Evolutionary conservation across 768 basidiomycete species (phyloP).

Genomic region (Porpolomopsis calyptriformis): DNA sequence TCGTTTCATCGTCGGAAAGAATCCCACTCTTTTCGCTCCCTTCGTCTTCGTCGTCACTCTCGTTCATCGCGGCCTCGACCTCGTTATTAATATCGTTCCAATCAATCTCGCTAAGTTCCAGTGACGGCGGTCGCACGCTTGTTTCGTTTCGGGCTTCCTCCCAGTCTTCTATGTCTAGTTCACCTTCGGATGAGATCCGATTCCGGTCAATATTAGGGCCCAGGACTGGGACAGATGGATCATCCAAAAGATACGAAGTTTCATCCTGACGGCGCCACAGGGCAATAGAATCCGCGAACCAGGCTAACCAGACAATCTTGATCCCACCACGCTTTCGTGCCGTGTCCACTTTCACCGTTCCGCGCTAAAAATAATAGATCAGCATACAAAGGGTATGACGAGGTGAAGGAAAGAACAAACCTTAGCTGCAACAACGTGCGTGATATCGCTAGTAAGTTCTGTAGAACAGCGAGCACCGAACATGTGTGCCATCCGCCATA

Average conservation of each 20-base stretch:
- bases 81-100: slow-evolving; percentile 83
- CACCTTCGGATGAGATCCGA: slow-evolving; percentile 54
- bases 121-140: slow-evolving; percentile 20
- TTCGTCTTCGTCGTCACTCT: slow-evolving; percentile 56
- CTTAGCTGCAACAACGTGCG: slow-evolving; percentile 90
- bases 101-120: slow-evolving; percentile 56
- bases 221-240: slow-evolving; percentile 31
- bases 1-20: slow-evolving; percentile 41
- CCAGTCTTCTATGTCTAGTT: slow-evolving; percentile 61
- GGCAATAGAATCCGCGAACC: slow-evolving; percentile 87
- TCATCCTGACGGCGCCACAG: slow-evolving; percentile 82
- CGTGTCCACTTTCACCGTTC: slow-evolving; percentile 84
- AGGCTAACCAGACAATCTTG: slow-evolving; percentile 78
- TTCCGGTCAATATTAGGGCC: slow-evolving; percentile 30
- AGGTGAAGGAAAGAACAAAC: slow-evolving; percentile 26
- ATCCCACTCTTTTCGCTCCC: slow-evolving; percentile 33
- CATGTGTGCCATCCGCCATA: slow-evolving; percentile 77
- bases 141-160: slow-evolving; percentile 32
- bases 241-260: slow-evolving; percentile 61
- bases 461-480: slow-evolving; percentile 80
- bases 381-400: slow-evolving; percentile 1
- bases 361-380: slow-evolving; percentile 39
- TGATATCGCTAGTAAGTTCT: slow-evolving; percentile 54
- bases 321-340: slow-evolving; percentile 69
- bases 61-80: slow-evolving; percentile 78